Percentiles rank a stretch among this genome's conserved stretches.
Evolutionary conservation across 164 flowering plant species (phyloP).

Genomic region (Akebia trifoliata): DNA sequence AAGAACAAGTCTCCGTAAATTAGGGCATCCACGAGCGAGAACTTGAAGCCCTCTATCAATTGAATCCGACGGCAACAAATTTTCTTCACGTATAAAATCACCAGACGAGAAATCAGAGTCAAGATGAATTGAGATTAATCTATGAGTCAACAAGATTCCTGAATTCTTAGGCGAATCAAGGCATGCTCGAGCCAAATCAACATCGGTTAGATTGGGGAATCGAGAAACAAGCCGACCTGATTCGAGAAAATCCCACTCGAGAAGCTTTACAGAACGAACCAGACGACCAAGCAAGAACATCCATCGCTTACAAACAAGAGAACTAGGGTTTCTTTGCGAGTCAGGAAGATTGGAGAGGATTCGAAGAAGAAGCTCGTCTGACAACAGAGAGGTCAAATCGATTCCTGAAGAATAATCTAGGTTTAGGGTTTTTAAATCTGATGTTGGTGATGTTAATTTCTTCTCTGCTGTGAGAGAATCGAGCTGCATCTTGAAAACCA

Average conservation of each 20-base stretch:
- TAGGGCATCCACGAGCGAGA: constrained; percentile 61
- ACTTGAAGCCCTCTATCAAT: constrained; percentile 53
- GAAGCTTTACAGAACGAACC: constrained; percentile 45
- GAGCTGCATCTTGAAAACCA: too few species aligned
- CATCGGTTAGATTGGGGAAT: constrained; percentile 55
- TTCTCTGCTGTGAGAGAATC: too few species aligned
- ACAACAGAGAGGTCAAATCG: constrained; percentile 47
- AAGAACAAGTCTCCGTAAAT: constrained; percentile 55
- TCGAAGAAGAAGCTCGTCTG: constrained; percentile 50
- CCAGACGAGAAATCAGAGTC: constrained; percentile 26
- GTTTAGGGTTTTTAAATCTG: constrained; percentile 15
- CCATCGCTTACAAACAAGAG: constrained; percentile 77
- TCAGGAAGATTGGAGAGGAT: constrained; percentile 52
- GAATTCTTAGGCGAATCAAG: constrained; percentile 22
- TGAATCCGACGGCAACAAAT: constrained; percentile 26
- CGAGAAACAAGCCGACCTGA: constrained; percentile 55
- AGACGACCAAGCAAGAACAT: constrained; percentile 56
- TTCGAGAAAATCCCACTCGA: constrained; percentile 61
- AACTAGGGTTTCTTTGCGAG: constrained; percentile 37
- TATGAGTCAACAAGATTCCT: constrained; percentile 29
- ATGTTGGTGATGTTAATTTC: too few species aligned
- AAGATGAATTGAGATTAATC: constrained; percentile 31
- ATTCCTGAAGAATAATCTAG: constrained; percentile 8
- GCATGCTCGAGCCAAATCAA: constrained; percentile 37
- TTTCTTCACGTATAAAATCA: constrained; percentile 20